A percentile compares a stretch with the other conserved stretches of the same genome.
Conservation (phyloP, 2,329 filamentous ascomycete species). For the Fusarium sp. region DNA sequence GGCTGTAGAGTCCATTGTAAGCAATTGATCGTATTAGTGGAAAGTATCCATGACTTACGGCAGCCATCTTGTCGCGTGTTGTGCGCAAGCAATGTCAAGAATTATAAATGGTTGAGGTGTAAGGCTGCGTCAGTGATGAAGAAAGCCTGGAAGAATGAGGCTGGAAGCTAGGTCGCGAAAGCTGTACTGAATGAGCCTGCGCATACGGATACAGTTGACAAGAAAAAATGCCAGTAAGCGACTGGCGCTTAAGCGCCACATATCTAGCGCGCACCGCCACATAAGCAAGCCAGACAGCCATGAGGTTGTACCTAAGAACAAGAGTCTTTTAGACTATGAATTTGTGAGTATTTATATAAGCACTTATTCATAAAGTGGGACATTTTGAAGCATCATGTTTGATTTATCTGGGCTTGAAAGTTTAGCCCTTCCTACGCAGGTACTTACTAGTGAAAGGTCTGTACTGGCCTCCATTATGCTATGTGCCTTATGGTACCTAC, state of each 20-base stretch:
- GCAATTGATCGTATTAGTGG: slow-evolving; percentile 14
- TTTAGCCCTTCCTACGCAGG: too few species aligned
- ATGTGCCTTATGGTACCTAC: too few species aligned
- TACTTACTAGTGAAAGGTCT: too few species aligned
- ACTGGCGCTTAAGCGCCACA: slow-evolving; percentile 39
- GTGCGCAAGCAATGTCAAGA: slow-evolving; percentile 31
- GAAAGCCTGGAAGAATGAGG: slow-evolving; percentile 20
- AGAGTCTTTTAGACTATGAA: too few species aligned
- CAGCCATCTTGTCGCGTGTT: slow-evolving; percentile 61
- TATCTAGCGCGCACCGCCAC: slow-evolving; percentile 30
- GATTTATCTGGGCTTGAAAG: too few species aligned
- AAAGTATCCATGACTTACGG: slow-evolving; percentile 58
- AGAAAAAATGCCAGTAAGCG: slow-evolving; percentile 34
- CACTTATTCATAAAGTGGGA: too few species aligned
- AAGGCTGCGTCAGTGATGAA: slow-evolving; percentile 23
- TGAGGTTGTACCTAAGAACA: too few species aligned
- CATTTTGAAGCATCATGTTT: too few species aligned
- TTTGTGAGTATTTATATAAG: not conserved
- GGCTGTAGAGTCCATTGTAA: slow-evolving; percentile 57
- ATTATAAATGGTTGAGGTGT: slow-evolving; percentile 25
- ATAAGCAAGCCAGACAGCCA: not conserved
- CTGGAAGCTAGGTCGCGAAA: slow-evolving; percentile 37
- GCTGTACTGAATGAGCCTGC: slow-evolving; percentile 34
- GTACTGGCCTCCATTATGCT: too few species aligned
- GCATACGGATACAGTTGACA: slow-evolving; percentile 11